These are phyloP conservation scores for Thelephora terrestris DNA, from an alignment of 1,284 basidiomycete species.

Conservation along the genomic window DNA sequence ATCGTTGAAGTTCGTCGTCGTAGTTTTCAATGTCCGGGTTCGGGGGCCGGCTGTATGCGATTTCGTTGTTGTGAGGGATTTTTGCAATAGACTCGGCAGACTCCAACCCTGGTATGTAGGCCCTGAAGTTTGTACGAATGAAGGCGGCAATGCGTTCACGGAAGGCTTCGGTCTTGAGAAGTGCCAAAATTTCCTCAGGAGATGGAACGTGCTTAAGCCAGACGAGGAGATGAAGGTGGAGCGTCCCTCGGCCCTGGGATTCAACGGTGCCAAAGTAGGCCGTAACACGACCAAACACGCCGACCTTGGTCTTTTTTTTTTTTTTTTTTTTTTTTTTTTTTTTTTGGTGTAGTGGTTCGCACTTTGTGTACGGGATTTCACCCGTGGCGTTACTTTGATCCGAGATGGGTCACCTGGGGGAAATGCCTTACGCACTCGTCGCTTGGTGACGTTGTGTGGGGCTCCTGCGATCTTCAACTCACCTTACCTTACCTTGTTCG, in stretches of 20 bases:
- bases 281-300: conserved; percentile 14
- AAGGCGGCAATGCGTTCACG: conserved; percentile 14
- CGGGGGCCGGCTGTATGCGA: conserved; percentile 16
- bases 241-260: conserved; percentile 19
- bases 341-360: too few relatives aligned
- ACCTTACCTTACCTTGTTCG: too few relatives aligned
- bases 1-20: background rate
- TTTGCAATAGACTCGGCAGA: conserved; percentile 6
- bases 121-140: conserved; percentile 21
- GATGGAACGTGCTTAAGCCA: conserved; percentile 22
- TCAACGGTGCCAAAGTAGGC: conserved; percentile 23
- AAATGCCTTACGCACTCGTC: too few relatives aligned
- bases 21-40: conserved; percentile 9
- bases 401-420: too few relatives aligned
- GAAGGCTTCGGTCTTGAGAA: conserved; percentile 18
- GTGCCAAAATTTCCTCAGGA: conserved; percentile 15
- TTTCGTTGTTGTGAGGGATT: conserved; percentile 12
- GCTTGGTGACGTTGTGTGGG: too few relatives aligned
- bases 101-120: conserved; percentile 15
- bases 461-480: too few relatives aligned
- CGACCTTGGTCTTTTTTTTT: conserved; percentile 8
- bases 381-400: too few relatives aligned
- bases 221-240: conserved; percentile 22
- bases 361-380: too few relatives aligned
- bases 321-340: too few relatives aligned